A percentile compares a stretch with the other conserved stretches of the same genome.
phyloP scores from a whole-genome alignment of 345 rosid genomes.

The Aethionema arabicum region DNA sequence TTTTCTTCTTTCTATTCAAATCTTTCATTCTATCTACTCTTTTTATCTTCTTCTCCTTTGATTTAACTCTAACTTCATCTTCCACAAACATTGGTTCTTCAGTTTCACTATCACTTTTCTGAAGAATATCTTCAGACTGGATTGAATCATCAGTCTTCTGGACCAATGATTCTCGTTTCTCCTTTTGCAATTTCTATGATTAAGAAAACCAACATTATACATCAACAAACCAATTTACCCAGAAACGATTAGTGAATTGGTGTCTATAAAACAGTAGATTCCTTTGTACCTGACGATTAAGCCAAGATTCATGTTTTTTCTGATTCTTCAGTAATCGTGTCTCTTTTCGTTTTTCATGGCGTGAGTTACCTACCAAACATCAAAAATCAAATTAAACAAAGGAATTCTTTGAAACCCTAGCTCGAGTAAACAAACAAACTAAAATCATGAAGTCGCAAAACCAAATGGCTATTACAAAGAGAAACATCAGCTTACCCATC shows the following conservation, averaged over 20 bases:
- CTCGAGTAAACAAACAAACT: not conserved
- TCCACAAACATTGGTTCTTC: slow-evolving; percentile 4
- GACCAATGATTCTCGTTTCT: slow-evolving; percentile 29
- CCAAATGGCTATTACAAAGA: not conserved
- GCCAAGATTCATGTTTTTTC: slow-evolving; percentile 57
- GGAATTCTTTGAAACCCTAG: not conserved
- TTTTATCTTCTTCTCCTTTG: slow-evolving; percentile 34
- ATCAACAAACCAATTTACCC: slow-evolving; percentile 9
- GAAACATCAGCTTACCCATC: slow-evolving; percentile 17
- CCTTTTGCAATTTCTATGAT: slow-evolving; percentile 47
- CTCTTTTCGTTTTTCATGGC: slow-evolving; percentile 65
- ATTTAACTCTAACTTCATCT: slow-evolving; percentile 16
- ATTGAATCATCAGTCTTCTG: slow-evolving; percentile 20
- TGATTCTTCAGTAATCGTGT: slow-evolving; percentile 49
- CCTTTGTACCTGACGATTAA: slow-evolving; percentile 53
- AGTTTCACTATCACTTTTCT: slow-evolving; percentile 21
- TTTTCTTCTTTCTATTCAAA: slow-evolving; percentile 42
- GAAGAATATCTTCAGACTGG: slow-evolving; percentile 25
- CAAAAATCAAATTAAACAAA: slow-evolving; percentile 10
- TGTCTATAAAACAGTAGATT: not conserved
- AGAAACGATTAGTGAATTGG: not conserved
- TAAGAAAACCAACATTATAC: slow-evolving; percentile 6
- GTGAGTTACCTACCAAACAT: slow-evolving; percentile 42
- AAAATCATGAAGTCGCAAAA: no score
- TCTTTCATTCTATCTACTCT: slow-evolving; percentile 38